phyloP scores from a whole-genome alignment of 495 filamentous ascomycete species.

The Astrothelium subdiscretum region DNA sequence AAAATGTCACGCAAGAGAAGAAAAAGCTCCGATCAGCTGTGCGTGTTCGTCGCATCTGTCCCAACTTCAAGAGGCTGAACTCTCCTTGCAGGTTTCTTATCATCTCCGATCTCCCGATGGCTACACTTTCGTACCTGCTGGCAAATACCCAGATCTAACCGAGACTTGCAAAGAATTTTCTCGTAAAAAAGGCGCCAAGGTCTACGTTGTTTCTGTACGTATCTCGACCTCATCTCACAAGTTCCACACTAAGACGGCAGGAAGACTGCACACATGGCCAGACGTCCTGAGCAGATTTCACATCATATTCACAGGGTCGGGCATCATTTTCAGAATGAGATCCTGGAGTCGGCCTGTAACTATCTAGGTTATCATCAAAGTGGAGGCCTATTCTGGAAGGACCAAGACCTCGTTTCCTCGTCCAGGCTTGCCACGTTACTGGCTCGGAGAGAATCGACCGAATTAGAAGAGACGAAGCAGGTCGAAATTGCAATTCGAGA shows the following conservation, averaged over 20 bases:
- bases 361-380: constrained; percentile 32
- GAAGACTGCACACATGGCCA: constrained; percentile 9
- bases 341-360: constrained; percentile 45
- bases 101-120: constrained; percentile 47
- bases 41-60: constrained; percentile 18
- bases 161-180: constrained; percentile 70
- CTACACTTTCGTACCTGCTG: constrained; percentile 74
- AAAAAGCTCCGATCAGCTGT: constrained; percentile 48
- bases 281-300: constrained; percentile 39
- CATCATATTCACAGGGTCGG: constrained; percentile 67
- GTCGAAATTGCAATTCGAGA: constrained; percentile 65
- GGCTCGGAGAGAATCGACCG: constrained; percentile 4
- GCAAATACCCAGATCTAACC: constrained; percentile 58
- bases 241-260: constrained; percentile 2
- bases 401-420: constrained; percentile 15
- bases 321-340: constrained; percentile 56
- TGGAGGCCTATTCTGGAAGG: constrained; percentile 35
- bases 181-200: constrained; percentile 50
- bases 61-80: background rate
- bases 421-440: background rate
- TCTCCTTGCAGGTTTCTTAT: background rate
- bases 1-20: constrained; percentile 47
- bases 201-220: constrained; percentile 72
- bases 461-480: constrained; percentile 30
- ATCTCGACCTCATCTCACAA: background rate